Evolutionary conservation across 371 early-diverging fungal genomes (phyloP).

Genomic region (Mortierella sp.): DNA sequence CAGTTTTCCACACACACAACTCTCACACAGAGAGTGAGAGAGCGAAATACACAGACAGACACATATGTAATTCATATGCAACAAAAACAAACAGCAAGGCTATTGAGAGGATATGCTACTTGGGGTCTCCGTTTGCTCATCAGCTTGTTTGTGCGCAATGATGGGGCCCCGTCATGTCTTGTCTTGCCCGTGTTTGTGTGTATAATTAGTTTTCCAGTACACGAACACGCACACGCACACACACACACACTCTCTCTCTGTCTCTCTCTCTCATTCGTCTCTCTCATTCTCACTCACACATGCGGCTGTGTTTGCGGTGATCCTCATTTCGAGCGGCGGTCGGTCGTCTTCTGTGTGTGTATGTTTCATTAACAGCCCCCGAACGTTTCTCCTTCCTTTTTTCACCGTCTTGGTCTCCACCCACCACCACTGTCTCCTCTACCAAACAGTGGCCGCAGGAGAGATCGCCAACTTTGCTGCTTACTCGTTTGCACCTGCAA

Average conservation of each 20-base stretch:
- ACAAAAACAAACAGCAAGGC: background rate
- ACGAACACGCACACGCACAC: no score
- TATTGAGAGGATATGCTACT: background rate
- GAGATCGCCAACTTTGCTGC: constrained; percentile 94
- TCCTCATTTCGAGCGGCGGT: no score
- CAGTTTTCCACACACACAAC: background rate
- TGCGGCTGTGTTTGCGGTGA: background rate
- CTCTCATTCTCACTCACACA: background rate
- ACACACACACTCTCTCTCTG: no score
- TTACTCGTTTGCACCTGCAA: constrained; percentile 93
- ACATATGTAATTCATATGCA: no score
- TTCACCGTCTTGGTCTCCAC: constrained; percentile 1
- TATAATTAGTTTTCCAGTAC: no score
- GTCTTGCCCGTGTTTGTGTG: no score
- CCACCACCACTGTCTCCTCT: no score
- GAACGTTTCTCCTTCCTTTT: background rate
- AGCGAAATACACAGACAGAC: background rate
- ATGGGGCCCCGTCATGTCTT: no score
- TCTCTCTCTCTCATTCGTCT: no score
- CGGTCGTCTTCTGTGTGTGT: background rate
- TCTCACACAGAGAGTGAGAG: background rate
- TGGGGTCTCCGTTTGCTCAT: background rate
- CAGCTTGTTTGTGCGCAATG: no score
- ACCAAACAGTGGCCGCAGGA: constrained; percentile 82
- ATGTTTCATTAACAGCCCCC: background rate